A percentile compares a stretch with the other conserved stretches of the same genome.
phyloP scores from a whole-genome alignment of 192 early-diverging fungal species.

The Backusella parvicylindrica region DNA sequence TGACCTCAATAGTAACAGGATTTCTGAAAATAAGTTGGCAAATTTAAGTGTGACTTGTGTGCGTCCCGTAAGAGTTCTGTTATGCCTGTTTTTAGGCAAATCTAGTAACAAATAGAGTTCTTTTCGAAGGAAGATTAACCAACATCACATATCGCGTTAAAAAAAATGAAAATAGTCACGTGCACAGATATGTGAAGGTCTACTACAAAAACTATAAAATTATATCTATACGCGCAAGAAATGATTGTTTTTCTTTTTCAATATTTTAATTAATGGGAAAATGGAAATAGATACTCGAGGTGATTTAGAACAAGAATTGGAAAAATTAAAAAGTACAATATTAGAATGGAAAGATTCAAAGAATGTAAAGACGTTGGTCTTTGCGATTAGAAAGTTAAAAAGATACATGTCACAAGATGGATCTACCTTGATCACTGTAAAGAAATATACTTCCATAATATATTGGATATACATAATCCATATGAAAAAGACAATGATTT shows the following conservation, averaged over 20 bases:
- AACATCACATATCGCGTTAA: too few species aligned
- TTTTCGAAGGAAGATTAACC: too few species aligned
- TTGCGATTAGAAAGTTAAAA: slow-evolving; percentile 20
- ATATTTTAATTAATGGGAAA: not conserved
- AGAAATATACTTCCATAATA: too few species aligned
- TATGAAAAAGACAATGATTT: not conserved
- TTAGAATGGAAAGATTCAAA: not conserved
- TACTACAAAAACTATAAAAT: too few species aligned
- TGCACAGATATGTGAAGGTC: too few species aligned
- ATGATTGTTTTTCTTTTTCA: not conserved
- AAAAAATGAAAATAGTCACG: too few species aligned
- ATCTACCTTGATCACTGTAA: slow-evolving; percentile 14
- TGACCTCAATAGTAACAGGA: too few species aligned
- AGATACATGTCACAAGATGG: not conserved
- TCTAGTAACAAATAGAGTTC: too few species aligned
- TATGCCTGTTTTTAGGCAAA: too few species aligned
- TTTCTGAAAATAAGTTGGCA: too few species aligned
- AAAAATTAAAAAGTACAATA: not conserved
- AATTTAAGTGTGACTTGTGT: too few species aligned
- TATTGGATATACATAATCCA: not conserved
- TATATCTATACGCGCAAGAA: not conserved
- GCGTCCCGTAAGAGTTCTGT: too few species aligned
- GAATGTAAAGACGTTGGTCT: not conserved
- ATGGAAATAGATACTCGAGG: not conserved
- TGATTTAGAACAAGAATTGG: not conserved